Base-by-base conservation (phyloP, 2,329 filamentous ascomycete species). In the Xylaria sp. region DNA sequence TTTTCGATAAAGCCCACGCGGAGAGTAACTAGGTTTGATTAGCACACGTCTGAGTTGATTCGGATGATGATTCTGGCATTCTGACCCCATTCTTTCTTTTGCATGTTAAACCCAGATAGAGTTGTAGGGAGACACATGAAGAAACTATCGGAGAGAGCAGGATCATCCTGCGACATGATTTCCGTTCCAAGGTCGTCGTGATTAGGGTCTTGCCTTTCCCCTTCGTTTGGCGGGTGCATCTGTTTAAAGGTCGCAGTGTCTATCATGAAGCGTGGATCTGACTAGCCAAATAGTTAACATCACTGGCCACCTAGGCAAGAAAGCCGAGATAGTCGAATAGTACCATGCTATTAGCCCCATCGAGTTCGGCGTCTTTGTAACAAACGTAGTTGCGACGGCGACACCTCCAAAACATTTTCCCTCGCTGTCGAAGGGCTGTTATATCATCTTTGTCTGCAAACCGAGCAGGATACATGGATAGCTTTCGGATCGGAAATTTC, bases 41-140 rank as follows among this genome's bases (percentile, higher is more conserved):
- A 64, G 42, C 53, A 42, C 18, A 51, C 25, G 29, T 50, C n/a
- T 5, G 40, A 47, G 16, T 50, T 2, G 6, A 27, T 6, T 25
- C 40, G 6, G 35, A 51, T 10, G 21, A 35, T 3, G 1, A 35
- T n/a, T 51, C n/a, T 51, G n/a, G 53, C 25, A 32, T 27, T 42
- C 62, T 59, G 3, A 65, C 63, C 63, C 63, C 63, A 65, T 55
- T 60, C 55, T 47, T 65, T 65, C 55, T 65, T 65, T 47, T 65
- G 63, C 63, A 65, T 65, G 10, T 65, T 65, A 21, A 60, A 65
- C 16, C 63, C 63, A 27, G 63, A 47, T 18, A 65, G 16, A 32
- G 63, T 65, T 29, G 63, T 60, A 54, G 63, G 63, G 23, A 65
- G 55, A 25, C 55, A 65, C 55, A 65, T 60, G 55, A 58, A 65